Evolutionary conservation across 257 asterid species (phyloP).

Genomic region (Cynanchum wilfordii): DNA sequence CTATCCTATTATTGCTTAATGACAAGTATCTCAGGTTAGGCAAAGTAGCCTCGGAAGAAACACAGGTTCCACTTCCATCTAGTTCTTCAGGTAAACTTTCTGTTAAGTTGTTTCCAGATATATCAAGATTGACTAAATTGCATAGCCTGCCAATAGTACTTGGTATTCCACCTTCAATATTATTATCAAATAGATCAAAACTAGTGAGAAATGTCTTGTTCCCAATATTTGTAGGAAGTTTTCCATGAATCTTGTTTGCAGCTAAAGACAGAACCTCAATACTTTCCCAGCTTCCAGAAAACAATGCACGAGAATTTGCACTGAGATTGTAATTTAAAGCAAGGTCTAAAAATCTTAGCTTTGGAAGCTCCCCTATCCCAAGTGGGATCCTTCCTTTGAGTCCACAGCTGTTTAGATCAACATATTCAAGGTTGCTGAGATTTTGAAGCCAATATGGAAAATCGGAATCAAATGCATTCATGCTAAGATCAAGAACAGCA

Average conservation of each 20-base stretch:
- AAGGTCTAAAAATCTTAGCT: slow-evolving; percentile 33
- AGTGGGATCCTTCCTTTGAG: slow-evolving; percentile 46
- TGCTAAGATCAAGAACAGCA: slow-evolving; percentile 41
- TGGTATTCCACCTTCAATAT: slow-evolving; percentile 42
- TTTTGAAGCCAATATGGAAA: slow-evolving; percentile 51
- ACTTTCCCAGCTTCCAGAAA: slow-evolving; percentile 35
- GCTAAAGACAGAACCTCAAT: slow-evolving; percentile 32
- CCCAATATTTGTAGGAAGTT: slow-evolving; percentile 36
- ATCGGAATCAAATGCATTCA: slow-evolving; percentile 28
- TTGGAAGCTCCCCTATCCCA: slow-evolving; percentile 30
- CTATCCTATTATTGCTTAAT: slow-evolving; percentile 28
- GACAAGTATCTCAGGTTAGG: slow-evolving; percentile 21
- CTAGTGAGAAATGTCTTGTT: slow-evolving; percentile 28
- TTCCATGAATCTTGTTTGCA: slow-evolving; percentile 32
- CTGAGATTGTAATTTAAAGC: slow-evolving; percentile 33
- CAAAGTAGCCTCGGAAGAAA: slow-evolving; percentile 17
- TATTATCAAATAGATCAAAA: slow-evolving; percentile 25
- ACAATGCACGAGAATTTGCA: slow-evolving; percentile 23
- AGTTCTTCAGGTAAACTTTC: slow-evolving; percentile 34
- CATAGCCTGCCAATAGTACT: slow-evolving; percentile 39
- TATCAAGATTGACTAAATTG: slow-evolving; percentile 24
- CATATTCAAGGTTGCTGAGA: slow-evolving; percentile 37
- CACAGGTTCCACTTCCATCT: slow-evolving; percentile 30
- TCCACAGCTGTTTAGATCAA: slow-evolving; percentile 28
- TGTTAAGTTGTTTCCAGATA: slow-evolving; percentile 33